Conservation (phyloP, 345 rosid genomes). For the Passiflora organensis region DNA sequence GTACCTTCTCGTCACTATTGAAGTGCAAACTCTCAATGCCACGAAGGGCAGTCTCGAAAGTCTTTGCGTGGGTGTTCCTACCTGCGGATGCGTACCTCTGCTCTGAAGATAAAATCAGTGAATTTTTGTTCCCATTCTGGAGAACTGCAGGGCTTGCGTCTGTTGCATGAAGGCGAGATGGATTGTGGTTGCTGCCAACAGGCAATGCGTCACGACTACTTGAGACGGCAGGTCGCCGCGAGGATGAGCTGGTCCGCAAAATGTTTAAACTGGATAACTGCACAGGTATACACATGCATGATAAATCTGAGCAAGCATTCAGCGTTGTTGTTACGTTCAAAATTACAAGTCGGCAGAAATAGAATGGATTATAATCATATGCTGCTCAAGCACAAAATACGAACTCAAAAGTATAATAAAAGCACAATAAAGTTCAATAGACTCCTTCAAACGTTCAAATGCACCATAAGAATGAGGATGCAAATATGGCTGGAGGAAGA, state of each 20-base stretch:
- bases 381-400: neutral
- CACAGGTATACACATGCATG: constrained; percentile 13
- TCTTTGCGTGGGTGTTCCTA: constrained; percentile 47
- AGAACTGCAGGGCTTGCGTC: constrained; percentile 44
- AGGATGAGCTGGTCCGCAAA: constrained; percentile 50
- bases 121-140: constrained; percentile 51
- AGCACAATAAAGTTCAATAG: too few species aligned
- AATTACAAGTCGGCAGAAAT: neutral
- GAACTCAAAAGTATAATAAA: too few species aligned
- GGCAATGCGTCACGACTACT: constrained; percentile 47
- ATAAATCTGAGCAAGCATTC: neutral
- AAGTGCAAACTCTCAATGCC: constrained; percentile 77
- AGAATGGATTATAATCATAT: too few species aligned
- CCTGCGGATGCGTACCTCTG: constrained; percentile 48
- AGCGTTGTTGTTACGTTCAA: neutral
- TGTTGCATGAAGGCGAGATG: constrained; percentile 31
- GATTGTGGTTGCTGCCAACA: constrained; percentile 42
- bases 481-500: neutral
- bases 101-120: constrained; percentile 54
- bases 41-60: constrained; percentile 55
- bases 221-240: constrained; percentile 51
- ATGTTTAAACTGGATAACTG: constrained; percentile 64
- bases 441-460: too few species aligned
- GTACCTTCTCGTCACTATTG: constrained; percentile 38
- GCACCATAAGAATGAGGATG: neutral